Evolutionary conservation across 2,329 filamentous ascomycete genomes (phyloP).

Genomic region (Exophiala viscosa): DNA sequence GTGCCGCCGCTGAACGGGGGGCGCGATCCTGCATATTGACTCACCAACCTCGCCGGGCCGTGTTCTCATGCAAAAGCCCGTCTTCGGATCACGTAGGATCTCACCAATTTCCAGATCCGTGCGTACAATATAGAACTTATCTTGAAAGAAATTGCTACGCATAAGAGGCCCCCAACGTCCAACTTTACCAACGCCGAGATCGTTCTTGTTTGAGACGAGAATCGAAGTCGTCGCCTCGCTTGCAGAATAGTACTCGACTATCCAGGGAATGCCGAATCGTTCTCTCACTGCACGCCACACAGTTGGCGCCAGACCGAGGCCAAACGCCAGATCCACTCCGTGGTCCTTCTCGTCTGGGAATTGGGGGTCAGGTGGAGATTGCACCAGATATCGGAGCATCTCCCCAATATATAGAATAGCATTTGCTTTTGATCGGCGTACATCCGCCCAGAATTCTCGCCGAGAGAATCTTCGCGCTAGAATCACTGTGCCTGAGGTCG

Average conservation of each 20-base stretch:
- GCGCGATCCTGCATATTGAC: conserved; percentile 59
- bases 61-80: conserved; percentile 62
- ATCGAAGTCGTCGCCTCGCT: conserved; percentile 47
- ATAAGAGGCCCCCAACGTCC: conserved; percentile 43
- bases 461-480: conserved; percentile 28
- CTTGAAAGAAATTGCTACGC: conserved; percentile 35
- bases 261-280: conserved; percentile 43
- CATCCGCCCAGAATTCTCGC: conserved; percentile 23
- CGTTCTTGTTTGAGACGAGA: conserved; percentile 42
- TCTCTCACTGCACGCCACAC: conserved; percentile 21
- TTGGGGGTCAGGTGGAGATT: conserved; percentile 17
- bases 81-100: conserved; percentile 57
- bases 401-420: conserved; percentile 27
- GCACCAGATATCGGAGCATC: conserved; percentile 25
- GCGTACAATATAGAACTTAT: conserved; percentile 42
- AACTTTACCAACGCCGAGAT: conserved; percentile 43
- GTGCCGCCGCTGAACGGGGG: conserved; percentile 17
- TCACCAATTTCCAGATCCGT: conserved; percentile 42
- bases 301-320: conserved; percentile 16
- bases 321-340: conserved; percentile 16
- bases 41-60: conserved; percentile 68
- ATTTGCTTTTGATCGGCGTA: conserved; percentile 19
- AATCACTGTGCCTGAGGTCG: conserved; percentile 16
- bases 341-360: conserved; percentile 20
- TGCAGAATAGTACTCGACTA: conserved; percentile 48